Evolutionary conservation across 2,329 filamentous ascomycete species (phyloP), one percentile per base, ranked within the genome.

Genomic region (Aspergillus felis): DNA sequence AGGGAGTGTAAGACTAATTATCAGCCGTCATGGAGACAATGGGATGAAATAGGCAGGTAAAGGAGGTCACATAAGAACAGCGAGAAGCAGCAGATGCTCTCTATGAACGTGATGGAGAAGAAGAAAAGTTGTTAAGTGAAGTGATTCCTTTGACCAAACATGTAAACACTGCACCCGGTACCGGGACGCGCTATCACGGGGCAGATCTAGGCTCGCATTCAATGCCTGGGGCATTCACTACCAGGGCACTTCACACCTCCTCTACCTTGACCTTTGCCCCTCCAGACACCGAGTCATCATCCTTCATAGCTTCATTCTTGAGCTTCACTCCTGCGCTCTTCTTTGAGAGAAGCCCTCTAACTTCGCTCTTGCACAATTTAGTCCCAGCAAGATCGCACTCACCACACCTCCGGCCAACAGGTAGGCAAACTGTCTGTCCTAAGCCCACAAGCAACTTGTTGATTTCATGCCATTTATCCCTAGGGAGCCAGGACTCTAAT

Each of bases 401-500:
- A 20, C 91, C 92, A 75, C 94, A 99, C 64, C 83, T 85, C 61
- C 87, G 81, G 0, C 89, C 90, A 1, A 93, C 84, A 0, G 92
- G 91, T 61, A 91, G 77, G 71, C 92, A 97, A 24, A 94, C 86
- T 1, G 87, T 90, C 81, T 97, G 92, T 0, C 92, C 92, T 60
- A 96, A 81, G 0, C 92, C 92, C 32, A 97, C 92, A 42, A 97
- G 81, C 73, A 96, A 76, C 76, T 88, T 87, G 74, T 97, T 97
- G 72, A 97, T 95, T 75, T 96, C 91, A 73, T 90, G 89, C 92
- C 92, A 97, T 67, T 84, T 86, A 52, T 96, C 90, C 58, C 76
- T 83, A 2, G 92, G 92, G 66, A 97, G 78, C 92, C 92, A 97
- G 17, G 81, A 81, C 77, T 97, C 84, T 57, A 97, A 79, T 35